Evolutionary conservation across 768 basidiomycete genomes (phyloP), one percentile per base, ranked within the genome.

Genomic region (Leccinum truebloodii): DNA sequence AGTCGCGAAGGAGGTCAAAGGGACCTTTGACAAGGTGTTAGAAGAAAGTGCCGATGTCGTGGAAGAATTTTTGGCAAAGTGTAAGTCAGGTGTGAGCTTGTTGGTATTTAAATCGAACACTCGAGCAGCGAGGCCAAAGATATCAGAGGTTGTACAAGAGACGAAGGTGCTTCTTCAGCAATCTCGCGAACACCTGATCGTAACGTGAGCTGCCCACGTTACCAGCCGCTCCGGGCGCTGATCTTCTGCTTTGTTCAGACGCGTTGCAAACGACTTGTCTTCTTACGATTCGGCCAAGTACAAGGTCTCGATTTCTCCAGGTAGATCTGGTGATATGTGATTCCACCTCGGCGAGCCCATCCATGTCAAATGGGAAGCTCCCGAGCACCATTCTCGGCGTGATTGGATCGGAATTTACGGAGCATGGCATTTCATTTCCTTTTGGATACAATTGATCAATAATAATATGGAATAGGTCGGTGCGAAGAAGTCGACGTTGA

Each of bases 401-500:
- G 97, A 98, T 72, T 98, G 97, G 97, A 90, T 99, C 69, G 97
- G 95, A 14, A 84, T 98, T 26, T 94, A 94, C 71, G 82, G 89
- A 72, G 92, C 92, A 66, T 41, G 65, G 12, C 78, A 50, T 54
- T 3, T 44, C 41, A 6, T 58, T 48, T 28, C 53, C 26, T 20
- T 20, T 49, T 37, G n/a, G 14, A 24, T 28, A n/a, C 18, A 10
- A 9, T 37, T 28, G 39, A 62, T 32, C 58, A 44, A 66, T 49
- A 26, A 26, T 53, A 10, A 34, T n/a, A 32, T 54, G n/a, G 44
- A 53, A 57, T 66, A 92, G 90, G 81, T 95, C 55, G 94, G 92
- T 30, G 94, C 94, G 0, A 97, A 95, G 74, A 87, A 87, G 68
- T 92, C 88, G 14, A 85, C 79, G 13, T 78, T 88, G n/a, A 86